Base-by-base conservation (phyloP, 2,329 filamentous ascomycete genomes). In the Diaporthe amygdali region DNA sequence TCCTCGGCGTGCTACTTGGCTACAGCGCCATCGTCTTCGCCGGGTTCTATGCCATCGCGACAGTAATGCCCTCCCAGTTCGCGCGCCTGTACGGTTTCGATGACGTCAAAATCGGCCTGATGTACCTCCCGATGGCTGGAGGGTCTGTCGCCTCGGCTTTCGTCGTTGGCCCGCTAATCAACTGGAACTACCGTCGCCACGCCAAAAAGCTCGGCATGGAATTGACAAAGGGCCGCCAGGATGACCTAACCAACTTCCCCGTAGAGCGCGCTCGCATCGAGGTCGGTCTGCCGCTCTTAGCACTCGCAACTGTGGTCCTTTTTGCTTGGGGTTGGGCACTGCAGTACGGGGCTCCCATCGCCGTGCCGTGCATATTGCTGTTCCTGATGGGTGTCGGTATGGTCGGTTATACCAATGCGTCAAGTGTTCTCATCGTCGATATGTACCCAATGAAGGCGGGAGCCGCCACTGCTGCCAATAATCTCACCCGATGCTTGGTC, bases 181-280 rank as follows among this genome's bases (percentile, higher is more conserved):
- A 94, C 78, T 87, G 86, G 81, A 94, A 93, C 78, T 95, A 91
- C 78, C 84, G 86, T 1, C 88, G 91, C 1, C 86, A 92, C 71
- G 91, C 91, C 15, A 77, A 79, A 12, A 82, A 80, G 6, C 78
- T 89, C 0, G 87, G 87, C 12, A 80, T 92, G 12, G 76, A 83
- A 0, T 84, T 91, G 68, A 86, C 86, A 69, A 85, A 84, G 74
- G 87, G 83, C 59, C 86, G 87, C 12, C 86, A 87, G 73, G 82
- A 83, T 39, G 84, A 89, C 72, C 78, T 89, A 15, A 75, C 79
- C 0, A 73, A 79, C 0, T 88, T 89, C 44, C 86, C 87, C 1
- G 84, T 90, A 12, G 87, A 90, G 75, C 79, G 81, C 2, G 87
- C 83, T 0, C 82, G 87, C 1, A 79, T 89, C 1, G 83, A 89